Conservation (phyloP, 441 rosid genomes). For the Erysimum cheiri region DNA sequence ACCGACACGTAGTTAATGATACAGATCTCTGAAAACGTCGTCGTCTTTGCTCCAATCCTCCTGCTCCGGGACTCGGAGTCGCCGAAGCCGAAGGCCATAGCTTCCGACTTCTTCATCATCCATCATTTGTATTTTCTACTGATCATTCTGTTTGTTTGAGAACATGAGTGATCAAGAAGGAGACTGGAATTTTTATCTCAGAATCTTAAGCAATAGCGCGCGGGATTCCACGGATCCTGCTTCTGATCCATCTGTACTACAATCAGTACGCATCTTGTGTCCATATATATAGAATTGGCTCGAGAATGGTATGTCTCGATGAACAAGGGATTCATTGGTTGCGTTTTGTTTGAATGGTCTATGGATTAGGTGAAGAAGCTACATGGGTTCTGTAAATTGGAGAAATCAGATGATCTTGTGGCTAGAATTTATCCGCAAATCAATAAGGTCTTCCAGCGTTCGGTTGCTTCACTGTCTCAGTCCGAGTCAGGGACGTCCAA, state of each 20-base stretch:
- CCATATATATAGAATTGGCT: neutral
- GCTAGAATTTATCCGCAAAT: slow-evolving; percentile 86
- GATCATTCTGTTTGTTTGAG: neutral
- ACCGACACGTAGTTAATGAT: neutral
- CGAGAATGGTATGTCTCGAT: neutral
- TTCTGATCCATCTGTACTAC: slow-evolving; percentile 79
- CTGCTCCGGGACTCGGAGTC: slow-evolving; percentile 1
- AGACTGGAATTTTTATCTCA: slow-evolving; percentile 81
- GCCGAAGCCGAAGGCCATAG: slow-evolving; percentile 8
- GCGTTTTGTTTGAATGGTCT: slow-evolving; percentile 21
- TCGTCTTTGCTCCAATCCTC: neutral
- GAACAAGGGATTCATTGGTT: slow-evolving; percentile 4
- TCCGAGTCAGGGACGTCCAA: slow-evolving; percentile 53
- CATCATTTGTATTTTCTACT: neutral
- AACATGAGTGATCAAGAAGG: slow-evolving; percentile 56
- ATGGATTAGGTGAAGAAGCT: slow-evolving; percentile 68
- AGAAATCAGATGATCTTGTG: slow-evolving; percentile 76
- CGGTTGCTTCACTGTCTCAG: slow-evolving; percentile 73
- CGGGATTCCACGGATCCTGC: slow-evolving; percentile 89
- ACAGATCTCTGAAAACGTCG: neutral
- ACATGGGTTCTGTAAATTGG: slow-evolving; percentile 66
- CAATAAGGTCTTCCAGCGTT: slow-evolving; percentile 89
- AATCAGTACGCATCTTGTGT: slow-evolving; percentile 55
- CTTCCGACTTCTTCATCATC: neutral
- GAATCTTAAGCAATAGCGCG: slow-evolving; percentile 69